These are phyloP conservation scores for Arctostaphylos glauca DNA, from an alignment of 148 eudicot genomes.

Conservation along the genomic window DNA sequence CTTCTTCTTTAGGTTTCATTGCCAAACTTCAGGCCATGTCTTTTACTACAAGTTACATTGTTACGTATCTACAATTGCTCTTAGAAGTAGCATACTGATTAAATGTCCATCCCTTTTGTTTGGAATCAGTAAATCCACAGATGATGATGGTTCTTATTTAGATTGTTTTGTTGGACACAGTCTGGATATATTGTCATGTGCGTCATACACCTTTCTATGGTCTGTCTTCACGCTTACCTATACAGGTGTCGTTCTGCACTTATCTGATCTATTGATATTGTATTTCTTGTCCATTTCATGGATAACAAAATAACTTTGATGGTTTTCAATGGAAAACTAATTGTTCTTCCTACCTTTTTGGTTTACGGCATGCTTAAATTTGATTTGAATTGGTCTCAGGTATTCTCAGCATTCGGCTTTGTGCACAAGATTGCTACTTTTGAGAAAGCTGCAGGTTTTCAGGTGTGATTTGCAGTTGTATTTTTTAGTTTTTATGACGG, in stretches of 20 bases:
- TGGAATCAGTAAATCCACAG: conserved; percentile 42
- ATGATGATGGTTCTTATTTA: conserved; percentile 52
- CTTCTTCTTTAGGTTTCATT: background rate
- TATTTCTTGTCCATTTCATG: conserved; percentile 2
- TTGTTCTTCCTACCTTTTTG: background rate
- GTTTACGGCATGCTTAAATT: background rate
- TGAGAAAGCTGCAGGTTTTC: conserved; percentile 92
- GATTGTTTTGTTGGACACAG: conserved; percentile 52
- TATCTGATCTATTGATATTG: conserved; percentile 37
- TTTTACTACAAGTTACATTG: background rate
- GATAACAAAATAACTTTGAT: background rate
- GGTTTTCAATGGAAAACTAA: background rate
- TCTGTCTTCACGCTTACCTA: conserved; percentile 41
- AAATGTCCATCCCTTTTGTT: conserved; percentile 24
- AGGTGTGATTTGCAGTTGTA: conserved; percentile 39
- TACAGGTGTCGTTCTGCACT: conserved; percentile 64
- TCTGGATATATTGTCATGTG: conserved; percentile 51
- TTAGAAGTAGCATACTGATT: conserved; percentile 2
- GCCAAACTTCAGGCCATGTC: background rate
- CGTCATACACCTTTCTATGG: conserved; percentile 40
- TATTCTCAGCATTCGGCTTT: conserved; percentile 85
- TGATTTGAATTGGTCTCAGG: conserved; percentile 31
- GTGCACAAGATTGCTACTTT: conserved; percentile 91
- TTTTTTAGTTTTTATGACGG: background rate
- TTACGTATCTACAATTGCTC: background rate